phyloP scores from a whole-genome alignment of 805 yeast genomes.

The Ascoidea tarda region DNA sequence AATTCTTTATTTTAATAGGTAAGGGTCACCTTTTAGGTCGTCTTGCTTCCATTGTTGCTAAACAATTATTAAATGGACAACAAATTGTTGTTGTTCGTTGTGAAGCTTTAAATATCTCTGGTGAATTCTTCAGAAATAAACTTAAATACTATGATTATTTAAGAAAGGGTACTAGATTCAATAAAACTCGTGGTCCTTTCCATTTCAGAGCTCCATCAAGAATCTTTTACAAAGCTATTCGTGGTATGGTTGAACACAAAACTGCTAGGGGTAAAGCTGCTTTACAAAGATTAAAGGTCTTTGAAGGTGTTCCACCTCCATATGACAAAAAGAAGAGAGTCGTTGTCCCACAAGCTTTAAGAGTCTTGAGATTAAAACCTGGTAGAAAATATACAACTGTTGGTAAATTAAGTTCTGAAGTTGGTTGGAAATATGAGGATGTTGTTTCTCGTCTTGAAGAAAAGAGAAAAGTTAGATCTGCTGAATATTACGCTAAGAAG shows the following conservation, averaged over 20 bases:
- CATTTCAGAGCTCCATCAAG: constrained; percentile 99
- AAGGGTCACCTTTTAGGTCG: constrained; percentile 99
- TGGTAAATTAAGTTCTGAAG: constrained; percentile 90
- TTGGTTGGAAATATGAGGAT: constrained; percentile 99
- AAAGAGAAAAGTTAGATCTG: constrained; percentile 97
- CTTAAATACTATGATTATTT: constrained; percentile 99
- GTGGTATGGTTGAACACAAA: constrained; percentile 99
- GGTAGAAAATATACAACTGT: constrained; percentile 99
- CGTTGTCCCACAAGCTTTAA: constrained; percentile 98
- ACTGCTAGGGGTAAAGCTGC: constrained; percentile 99
- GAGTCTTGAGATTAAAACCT: constrained; percentile 97
- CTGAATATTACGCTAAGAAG: constrained; percentile 99
- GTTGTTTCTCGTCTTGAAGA: constrained; percentile 96
- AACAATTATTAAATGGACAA: constrained; percentile 97
- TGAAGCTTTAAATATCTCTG: constrained; percentile 97
- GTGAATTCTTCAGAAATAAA: constrained; percentile 99
- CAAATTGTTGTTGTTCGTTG: constrained; percentile 94
- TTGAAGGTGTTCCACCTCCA: constrained; percentile 99
- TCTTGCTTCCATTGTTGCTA: constrained; percentile 96
- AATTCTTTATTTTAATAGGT: constrained; percentile 24
- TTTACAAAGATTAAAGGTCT: constrained; percentile 96
- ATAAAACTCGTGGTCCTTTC: constrained; percentile 99
- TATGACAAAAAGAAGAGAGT: constrained; percentile 99
- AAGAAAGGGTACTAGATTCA: constrained; percentile 98
- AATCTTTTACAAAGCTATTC: constrained; percentile 98